Evolutionary conservation across 257 asterid species (phyloP).

Genomic region (Solanum paucissectum): DNA sequence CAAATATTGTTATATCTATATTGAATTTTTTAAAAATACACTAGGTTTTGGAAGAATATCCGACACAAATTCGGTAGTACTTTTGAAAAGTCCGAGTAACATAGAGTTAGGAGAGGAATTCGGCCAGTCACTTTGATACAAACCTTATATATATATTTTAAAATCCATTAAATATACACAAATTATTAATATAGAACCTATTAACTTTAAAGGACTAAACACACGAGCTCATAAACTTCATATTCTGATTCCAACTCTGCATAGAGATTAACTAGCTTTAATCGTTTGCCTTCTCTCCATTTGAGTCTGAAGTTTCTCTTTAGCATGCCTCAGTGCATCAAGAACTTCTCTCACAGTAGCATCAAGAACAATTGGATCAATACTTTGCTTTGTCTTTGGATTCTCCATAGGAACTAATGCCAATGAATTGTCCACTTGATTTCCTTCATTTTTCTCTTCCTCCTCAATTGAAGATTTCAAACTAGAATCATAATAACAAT

Average conservation of each 20-base stretch:
- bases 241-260: not conserved
- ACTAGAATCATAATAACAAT: not conserved
- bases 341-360: constrained; percentile 53
- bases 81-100: not conserved
- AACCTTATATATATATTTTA: not conserved
- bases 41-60: not conserved
- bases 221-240: not conserved
- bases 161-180: not conserved
- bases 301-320: constrained; percentile 47
- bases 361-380: constrained; percentile 60
- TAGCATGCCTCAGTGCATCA: constrained; percentile 43
- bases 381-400: constrained; percentile 4
- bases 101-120: not conserved
- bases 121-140: not conserved
- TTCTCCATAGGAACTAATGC: constrained; percentile 28
- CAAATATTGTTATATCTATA: not conserved
- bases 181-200: not conserved
- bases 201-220: not conserved
- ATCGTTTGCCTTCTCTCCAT: constrained; percentile 44
- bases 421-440: constrained; percentile 16
- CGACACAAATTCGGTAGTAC: not conserved
- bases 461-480: constrained; percentile 9
- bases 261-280: constrained; percentile 24
- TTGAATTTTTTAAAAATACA: not conserved
- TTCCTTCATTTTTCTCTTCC: not conserved